Conservation (phyloP, 768 basidiomycete genomes). For the Vararia minispora region DNA sequence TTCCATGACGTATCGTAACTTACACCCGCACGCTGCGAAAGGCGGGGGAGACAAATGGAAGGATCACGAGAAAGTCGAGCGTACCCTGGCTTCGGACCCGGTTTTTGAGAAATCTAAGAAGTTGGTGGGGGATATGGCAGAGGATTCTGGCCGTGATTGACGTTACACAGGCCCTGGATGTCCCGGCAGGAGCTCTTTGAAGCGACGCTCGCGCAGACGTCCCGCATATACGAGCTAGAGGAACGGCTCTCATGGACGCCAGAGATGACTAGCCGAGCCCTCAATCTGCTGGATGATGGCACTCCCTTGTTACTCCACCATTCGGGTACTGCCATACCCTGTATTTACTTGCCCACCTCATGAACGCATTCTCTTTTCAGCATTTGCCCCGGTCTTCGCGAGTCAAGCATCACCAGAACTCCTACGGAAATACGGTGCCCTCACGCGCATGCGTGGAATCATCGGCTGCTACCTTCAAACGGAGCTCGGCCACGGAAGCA, state of each 20-base stretch:
- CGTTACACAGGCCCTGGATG: constrained; percentile 37
- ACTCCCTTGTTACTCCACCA: constrained; percentile 36
- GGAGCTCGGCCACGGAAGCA: constrained; percentile 70
- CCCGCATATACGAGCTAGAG: constrained; percentile 48
- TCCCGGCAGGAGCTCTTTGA: constrained; percentile 46
- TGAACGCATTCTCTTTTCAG: constrained; percentile 14
- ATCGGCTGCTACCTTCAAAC: constrained; percentile 68
- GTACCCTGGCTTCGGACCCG: constrained; percentile 40
- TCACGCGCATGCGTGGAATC: constrained; percentile 45
- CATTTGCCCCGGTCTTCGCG: constrained; percentile 59
- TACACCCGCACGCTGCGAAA: constrained; percentile 17
- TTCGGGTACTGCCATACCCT: constrained; percentile 17
- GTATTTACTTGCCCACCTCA: constrained; percentile 17
- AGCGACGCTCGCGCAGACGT: constrained; percentile 41
- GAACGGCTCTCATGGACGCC: constrained; percentile 41
- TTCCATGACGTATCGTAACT: neutral
- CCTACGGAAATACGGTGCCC: constrained; percentile 36
- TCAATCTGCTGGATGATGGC: constrained; percentile 37
- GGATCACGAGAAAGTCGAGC: constrained; percentile 31
- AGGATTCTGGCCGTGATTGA: neutral
- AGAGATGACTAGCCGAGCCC: constrained; percentile 35
- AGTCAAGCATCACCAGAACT: constrained; percentile 49
- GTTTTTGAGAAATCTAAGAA: constrained; percentile 47
- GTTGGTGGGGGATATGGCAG: constrained; percentile 20
- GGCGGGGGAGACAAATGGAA: constrained; percentile 42